Evolutionary conservation across 2,329 filamentous ascomycete genomes (phyloP), one percentile per base, ranked within the genome.

Genomic region (Colletotrichum tropicale): DNA sequence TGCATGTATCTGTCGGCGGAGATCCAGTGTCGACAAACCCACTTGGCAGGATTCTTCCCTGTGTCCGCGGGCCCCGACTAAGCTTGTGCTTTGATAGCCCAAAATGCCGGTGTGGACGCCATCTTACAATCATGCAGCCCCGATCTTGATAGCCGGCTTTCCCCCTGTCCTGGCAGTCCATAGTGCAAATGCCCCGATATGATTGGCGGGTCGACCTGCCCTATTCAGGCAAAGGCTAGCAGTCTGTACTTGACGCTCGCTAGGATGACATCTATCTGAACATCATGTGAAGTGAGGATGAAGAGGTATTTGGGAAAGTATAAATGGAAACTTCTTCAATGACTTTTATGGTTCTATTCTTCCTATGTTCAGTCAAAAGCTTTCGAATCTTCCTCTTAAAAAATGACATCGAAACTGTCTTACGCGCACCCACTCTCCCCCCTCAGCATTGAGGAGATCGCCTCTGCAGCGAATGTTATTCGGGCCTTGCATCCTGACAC

Each of bases 401-500:
- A 21, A 28, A 32, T 32, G 56, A 6, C 56, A 6, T 18, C 24
- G 5, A 21, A 32, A 3, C 7, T 61, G 4, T 34, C 61, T 28
- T 65, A 65, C 21, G 21, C 65, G 5, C 83, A 84, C 74, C 83
- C 83, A 5, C 78, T 84, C 2, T 82, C 81, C 9, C 74, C 78
- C 1, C 77, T 84, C 8, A 77, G 76, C 10, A 32, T 77, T 61
- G 67, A 78, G 12, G 83, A 84, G 74, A 82, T 80, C 30, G 77
- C 83, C 62, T 74, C 82, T 52, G 84, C 85, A 2, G 82, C 83
- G 2, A 78, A 82, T 32, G 74, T 82, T 2, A 82, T 86, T 10
- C 75, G 81, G 12, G 62, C 65, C n/a, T 66, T 79, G n/a, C 79
- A 84, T n/a, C 79, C 81, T 2, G 80, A 78, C 5, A 71, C 81